A percentile compares a stretch with the other conserved stretches of the same genome.
phyloP scores from a whole-genome alignment of 768 basidiomycete genomes.

The Clavulina sp. region DNA sequence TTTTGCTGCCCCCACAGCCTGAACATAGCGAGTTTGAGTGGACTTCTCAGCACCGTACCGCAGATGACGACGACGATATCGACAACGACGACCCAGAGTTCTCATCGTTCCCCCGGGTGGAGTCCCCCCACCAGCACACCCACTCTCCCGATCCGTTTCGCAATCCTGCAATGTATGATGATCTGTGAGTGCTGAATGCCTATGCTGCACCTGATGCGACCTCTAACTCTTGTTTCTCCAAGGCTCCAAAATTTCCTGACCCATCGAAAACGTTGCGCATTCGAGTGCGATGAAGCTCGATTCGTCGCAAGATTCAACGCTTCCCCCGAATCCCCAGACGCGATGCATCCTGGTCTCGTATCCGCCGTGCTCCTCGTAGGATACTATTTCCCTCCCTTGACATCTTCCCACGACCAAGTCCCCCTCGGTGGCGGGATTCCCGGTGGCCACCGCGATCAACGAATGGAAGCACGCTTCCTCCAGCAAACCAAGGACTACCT shows the following conservation, averaged over 20 bases:
- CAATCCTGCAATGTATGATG: not conserved
- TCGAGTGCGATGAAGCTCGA: slow-evolving; percentile 52
- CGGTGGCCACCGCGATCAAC: slow-evolving; percentile 11
- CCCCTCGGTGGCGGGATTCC: slow-evolving; percentile 21
- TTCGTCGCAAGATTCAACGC: slow-evolving; percentile 27
- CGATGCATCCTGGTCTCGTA: slow-evolving; percentile 48
- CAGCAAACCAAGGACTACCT: slow-evolving; percentile 36
- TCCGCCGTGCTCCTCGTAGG: slow-evolving; percentile 74
- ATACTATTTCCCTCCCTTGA: slow-evolving; percentile 63
- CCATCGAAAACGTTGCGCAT: slow-evolving; percentile 40
- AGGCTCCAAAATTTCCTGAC: slow-evolving; percentile 58
- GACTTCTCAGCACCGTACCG: not conserved
- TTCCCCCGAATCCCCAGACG: slow-evolving; percentile 27
- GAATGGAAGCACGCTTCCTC: slow-evolving; percentile 44
- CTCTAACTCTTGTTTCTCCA: slow-evolving; percentile 1
- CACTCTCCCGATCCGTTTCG: not conserved
- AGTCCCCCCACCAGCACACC: not conserved
- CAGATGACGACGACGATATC: not conserved
- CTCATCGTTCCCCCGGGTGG: not conserved
- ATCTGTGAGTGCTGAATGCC: not conserved
- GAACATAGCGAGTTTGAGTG: not conserved
- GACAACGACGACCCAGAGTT: not conserved
- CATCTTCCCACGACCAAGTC: too few species aligned
- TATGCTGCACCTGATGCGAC: not conserved
- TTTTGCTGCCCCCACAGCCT: not conserved